Base-by-base conservation (phyloP, 495 filamentous ascomycete genomes). In the Podospora bellae-mahoneyi region DNA sequence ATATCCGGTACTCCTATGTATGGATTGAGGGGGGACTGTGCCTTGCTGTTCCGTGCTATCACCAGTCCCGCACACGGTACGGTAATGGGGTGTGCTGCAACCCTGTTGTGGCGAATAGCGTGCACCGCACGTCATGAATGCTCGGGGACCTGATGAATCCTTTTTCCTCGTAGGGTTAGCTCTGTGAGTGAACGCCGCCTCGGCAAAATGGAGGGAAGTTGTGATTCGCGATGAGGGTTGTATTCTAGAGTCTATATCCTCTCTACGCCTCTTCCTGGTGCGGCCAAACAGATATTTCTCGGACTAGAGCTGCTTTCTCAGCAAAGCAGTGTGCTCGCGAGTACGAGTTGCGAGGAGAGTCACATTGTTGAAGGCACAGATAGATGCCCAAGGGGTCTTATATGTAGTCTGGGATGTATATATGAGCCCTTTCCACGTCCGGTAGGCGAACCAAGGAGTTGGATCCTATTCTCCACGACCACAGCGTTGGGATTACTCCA, bases 41-140 rank as follows among this genome's bases (percentile, higher is more conserved):
- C 30, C 30, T 32, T 32, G 30, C 30, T 48, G 39, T 48, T 13
- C 39, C 39, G 39, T 48, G 39, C 39, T 48, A 48, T 48, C 39
- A 48, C 39, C 39, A 48, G 39, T 48, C 39, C 39, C 39, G 39
- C 39, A 48, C 39, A 48, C 39, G 39, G 39, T 48, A 48, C 39
- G 15, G 39, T 48, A 48, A 10, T 5, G 39, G 39, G 30, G 30
- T 32, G 15, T 48, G 39, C n/a, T 58, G 55, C n/a, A 58, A 26
- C n/a, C 55, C n/a, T 58, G 15, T 56, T 56, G 55, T 58, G 55
- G 55, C 55, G 55, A 58, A 19, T 26, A 20, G 18, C 15, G 13
- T 58, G 55, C n/a, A 58, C 55, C 23, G 3, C 55, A 58, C 55
- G 55, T 58, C 55, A 58, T 26, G 55, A 26, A 58, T 58, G 39